phyloP scores from a whole-genome alignment of 257 asterid genomes.

The Plantago elongata region DNA sequence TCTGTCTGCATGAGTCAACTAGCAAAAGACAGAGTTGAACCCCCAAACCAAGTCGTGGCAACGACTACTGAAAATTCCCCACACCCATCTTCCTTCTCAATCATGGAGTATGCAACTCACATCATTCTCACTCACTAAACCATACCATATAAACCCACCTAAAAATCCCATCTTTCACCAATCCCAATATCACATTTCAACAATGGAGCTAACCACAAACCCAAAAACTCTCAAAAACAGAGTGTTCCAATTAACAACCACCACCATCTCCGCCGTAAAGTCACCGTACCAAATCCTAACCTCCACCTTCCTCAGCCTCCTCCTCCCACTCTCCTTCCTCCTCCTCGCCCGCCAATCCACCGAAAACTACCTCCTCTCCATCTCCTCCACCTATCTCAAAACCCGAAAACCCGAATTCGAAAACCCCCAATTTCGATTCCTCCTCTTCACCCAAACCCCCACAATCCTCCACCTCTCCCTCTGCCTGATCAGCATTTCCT shows the following conservation, averaged over 20 bases:
- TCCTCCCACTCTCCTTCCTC: constrained; percentile 81
- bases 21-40: no score
- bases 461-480: constrained; percentile 43
- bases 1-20: no score
- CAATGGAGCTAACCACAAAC: no score
- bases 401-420: background rate
- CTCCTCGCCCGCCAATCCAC: constrained; percentile 64
- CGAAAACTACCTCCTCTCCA: constrained; percentile 40
- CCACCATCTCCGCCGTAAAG: constrained; percentile 16
- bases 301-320: constrained; percentile 55
- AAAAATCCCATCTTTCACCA: background rate
- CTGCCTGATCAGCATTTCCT: constrained; percentile 33
- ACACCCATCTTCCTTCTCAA: no score
- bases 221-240: background rate
- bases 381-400: constrained; percentile 19
- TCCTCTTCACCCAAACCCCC: constrained; percentile 31
- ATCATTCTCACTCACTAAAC: background rate
- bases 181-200: background rate
- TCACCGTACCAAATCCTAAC: constrained; percentile 42
- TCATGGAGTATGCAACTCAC: background rate
- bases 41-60: no score
- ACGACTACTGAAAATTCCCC: no score
- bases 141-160: background rate
- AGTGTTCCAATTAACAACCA: no score
- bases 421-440: constrained; percentile 18